Base-by-base conservation (phyloP, 148 eudicot species). In the Silene latifolia region DNA sequence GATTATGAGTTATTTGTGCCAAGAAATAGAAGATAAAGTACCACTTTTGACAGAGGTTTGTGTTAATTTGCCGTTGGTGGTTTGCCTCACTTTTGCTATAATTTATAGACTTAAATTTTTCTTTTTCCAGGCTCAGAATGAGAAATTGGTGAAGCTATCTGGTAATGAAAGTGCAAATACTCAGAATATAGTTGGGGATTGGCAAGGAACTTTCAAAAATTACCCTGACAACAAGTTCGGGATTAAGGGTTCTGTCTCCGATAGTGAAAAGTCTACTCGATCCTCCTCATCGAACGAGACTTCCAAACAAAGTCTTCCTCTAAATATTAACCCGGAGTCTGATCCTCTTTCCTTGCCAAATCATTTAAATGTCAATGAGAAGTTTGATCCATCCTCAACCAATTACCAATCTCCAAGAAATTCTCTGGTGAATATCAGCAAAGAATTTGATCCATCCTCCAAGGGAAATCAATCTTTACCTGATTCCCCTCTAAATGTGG, bases 1-100 rank as follows among this genome's bases (percentile, higher is more conserved):
- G 75, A 7, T 85, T 67, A 60, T 74, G 29, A 74, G 39, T 63
- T 76, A 84, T 39, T 79, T 92, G 77, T 80, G 84, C 67, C 81
- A 74, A 63, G 99, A 95, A 82, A 54, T 95, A 83, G 85, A 82
- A 88, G 85, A 87, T 71, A 92, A 90, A 70, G 61, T 87, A 51
- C 75, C 80, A 17, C 78, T 23, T 29, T 25, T 57, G 44, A 65
- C 67, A 17, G 78, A 88, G 97, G 97, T 93, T 72, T 78, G 80
- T 72, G 25, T 51, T 32, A 3, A 25, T 47, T 63, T 63, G 53
- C 19, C 39, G 2, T 65, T 3, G 8, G 44, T 54, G 18, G 10
- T 63, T 60, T 60, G 12, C 24, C 64, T 23, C 13, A 14, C 3
- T 60, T 60, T 60, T 60, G 64, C 27, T 60, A 60, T 8, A 13